A percentile compares a stretch with the other conserved stretches of the same genome.
phyloP scores from a whole-genome alignment of 2,329 filamentous ascomycete species.

The Penicillium polonicum region DNA sequence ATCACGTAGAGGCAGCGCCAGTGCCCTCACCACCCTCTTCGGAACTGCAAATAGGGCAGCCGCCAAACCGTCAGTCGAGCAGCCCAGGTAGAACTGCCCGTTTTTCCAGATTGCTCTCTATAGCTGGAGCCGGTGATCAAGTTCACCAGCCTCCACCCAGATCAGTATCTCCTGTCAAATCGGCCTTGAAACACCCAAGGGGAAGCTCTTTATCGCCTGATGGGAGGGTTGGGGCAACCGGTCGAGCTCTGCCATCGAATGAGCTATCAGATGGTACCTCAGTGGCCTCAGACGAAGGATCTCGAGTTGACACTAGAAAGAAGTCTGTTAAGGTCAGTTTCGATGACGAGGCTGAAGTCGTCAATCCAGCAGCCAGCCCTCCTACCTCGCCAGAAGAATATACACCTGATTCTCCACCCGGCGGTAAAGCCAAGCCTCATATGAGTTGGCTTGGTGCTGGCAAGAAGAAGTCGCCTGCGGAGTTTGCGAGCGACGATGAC shows the following conservation, averaged over 20 bases:
- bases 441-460: constrained; percentile 39
- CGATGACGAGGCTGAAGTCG: constrained; percentile 55
- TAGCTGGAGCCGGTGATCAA: constrained; percentile 48
- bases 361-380: constrained; percentile 46
- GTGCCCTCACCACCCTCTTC: constrained; percentile 17
- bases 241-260: constrained; percentile 42
- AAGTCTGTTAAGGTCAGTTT: constrained; percentile 67
- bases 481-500: constrained; percentile 46
- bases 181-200: constrained; percentile 58
- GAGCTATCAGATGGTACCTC: constrained; percentile 60
- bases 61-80: constrained; percentile 37
- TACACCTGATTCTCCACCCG: constrained; percentile 35
- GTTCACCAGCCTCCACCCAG: constrained; percentile 59
- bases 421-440: constrained; percentile 30
- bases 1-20: constrained; percentile 20
- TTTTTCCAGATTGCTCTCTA: constrained; percentile 54
- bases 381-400: constrained; percentile 43
- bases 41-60: constrained; percentile 13
- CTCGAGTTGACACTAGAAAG: constrained; percentile 47
- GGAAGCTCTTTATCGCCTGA: constrained; percentile 43
- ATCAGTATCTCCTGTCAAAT: constrained; percentile 62
- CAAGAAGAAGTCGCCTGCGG: constrained; percentile 32
- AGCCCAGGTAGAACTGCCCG: constrained; percentile 56
- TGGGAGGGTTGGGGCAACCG: constrained; percentile 23
- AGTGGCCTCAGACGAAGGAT: constrained; percentile 46